These are phyloP conservation scores for Pythium apleroticum DNA, from an alignment of 352 stramenopile genomes.

Conservation along the genomic window DNA sequence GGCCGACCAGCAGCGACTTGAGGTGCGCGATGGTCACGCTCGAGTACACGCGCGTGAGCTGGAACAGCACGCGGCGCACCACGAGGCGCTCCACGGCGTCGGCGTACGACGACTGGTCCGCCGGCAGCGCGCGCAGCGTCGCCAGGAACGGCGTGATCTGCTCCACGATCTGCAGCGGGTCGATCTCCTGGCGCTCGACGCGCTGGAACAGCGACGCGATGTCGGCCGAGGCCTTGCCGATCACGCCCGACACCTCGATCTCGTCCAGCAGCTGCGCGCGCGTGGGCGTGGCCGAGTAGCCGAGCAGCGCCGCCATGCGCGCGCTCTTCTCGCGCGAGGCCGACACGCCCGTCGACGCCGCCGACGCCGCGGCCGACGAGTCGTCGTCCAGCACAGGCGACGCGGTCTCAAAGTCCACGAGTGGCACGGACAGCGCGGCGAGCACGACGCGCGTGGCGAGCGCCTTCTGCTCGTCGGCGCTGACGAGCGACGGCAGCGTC, in stretches of 20 bases:
- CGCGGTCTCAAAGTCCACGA: slow-evolving; percentile 64
- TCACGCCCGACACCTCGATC: slow-evolving; percentile 73
- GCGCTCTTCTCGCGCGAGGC: slow-evolving; percentile 91
- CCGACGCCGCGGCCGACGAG: slow-evolving; percentile 55
- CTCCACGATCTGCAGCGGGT: slow-evolving; percentile 76
- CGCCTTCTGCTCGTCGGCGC: slow-evolving; percentile 70
- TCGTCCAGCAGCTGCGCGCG: slow-evolving; percentile 92
- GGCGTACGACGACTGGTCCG: slow-evolving; percentile 41
- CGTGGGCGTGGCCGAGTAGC: slow-evolving; percentile 84
- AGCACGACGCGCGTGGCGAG: slow-evolving; percentile 93
- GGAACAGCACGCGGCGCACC: slow-evolving; percentile 78
- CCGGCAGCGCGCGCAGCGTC: slow-evolving; percentile 34
- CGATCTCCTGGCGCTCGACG: slow-evolving; percentile 69
- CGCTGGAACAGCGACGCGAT: slow-evolving; percentile 66
- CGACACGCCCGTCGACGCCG: slow-evolving; percentile 37
- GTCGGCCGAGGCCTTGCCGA: slow-evolving; percentile 54
- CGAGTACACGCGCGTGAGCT: slow-evolving; percentile 87
- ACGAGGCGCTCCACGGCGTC: slow-evolving; percentile 65
- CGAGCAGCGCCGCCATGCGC: slow-evolving; percentile 93
- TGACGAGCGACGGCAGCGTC: slow-evolving; percentile 52
- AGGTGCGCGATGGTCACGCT: slow-evolving; percentile 85
- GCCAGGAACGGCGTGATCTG: slow-evolving; percentile 63
- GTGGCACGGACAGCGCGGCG: slow-evolving; percentile 92
- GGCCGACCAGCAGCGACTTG: slow-evolving; percentile 83
- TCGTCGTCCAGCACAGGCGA: slow-evolving; percentile 59